Percentiles rank a stretch among this genome's conserved stretches.
phyloP scores from a whole-genome alignment of 1,284 basidiomycete species.

The Phellopilus nigrolimitatus region DNA sequence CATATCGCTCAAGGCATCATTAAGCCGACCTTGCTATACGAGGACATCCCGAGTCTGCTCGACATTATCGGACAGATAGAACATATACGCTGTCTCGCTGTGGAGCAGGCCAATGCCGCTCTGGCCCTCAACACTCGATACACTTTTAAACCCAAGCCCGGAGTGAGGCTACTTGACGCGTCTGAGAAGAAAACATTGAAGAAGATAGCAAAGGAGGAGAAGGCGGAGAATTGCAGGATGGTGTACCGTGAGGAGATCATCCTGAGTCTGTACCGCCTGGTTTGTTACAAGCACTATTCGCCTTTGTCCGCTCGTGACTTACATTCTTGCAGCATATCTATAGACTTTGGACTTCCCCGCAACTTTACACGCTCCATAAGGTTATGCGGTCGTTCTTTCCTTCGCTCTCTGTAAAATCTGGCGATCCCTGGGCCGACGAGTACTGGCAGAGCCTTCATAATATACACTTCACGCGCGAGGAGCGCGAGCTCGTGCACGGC shows the following conservation, averaged over 20 bases:
- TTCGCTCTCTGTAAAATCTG: slow-evolving; percentile 1
- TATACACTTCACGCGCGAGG: neutral
- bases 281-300: slow-evolving; percentile 1
- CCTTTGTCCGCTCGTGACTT: neutral
- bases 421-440: slow-evolving; percentile 8
- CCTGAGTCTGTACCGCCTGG: slow-evolving; percentile 5
- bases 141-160: neutral
- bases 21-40: neutral
- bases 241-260: slow-evolving; percentile 1
- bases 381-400: slow-evolving; percentile 16
- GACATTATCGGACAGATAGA: slow-evolving; percentile 12
- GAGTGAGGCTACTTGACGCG: neutral
- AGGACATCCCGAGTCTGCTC: slow-evolving; percentile 1
- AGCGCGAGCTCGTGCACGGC: slow-evolving; percentile 4
- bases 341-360: slow-evolving; percentile 5
- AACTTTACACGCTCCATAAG: neutral
- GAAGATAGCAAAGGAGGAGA: neutral
- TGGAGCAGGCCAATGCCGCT: neutral
- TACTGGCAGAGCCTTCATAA: slow-evolving; percentile 2
- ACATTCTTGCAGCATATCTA: slow-evolving; percentile 4
- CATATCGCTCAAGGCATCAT: neutral
- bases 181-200: neutral
- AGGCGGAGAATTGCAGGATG: neutral
- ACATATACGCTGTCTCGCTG: neutral
- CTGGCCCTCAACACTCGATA: neutral